phyloP scores from a whole-genome alignment of 1,284 basidiomycete genomes.

The Fistulinella cinereoalba region DNA sequence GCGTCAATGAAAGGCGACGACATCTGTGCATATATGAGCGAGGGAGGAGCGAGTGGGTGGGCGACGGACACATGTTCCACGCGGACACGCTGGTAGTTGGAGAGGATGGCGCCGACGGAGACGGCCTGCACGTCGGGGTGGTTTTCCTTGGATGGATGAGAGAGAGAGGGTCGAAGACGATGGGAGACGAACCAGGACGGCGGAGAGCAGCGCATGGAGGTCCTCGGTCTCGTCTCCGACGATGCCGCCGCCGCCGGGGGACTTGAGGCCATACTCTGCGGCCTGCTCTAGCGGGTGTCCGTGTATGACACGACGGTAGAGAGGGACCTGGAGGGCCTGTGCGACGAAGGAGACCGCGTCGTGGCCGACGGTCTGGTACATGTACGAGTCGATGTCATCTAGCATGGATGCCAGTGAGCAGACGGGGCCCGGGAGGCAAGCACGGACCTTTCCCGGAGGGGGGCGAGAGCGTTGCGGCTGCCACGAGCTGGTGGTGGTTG shows the following conservation, averaged over 20 bases:
- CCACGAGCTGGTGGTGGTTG: slow-evolving; percentile 87
- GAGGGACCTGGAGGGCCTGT: slow-evolving; percentile 80
- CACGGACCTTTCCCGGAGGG: slow-evolving; percentile 75
- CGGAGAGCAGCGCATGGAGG: slow-evolving; percentile 71
- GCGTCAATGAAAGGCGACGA: slow-evolving; percentile 74
- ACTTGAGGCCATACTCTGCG: slow-evolving; percentile 79
- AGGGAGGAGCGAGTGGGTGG: neutral
- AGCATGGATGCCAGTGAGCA: slow-evolving; percentile 17
- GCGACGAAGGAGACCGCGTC: slow-evolving; percentile 90
- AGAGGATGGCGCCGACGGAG: slow-evolving; percentile 94
- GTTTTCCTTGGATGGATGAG: slow-evolving; percentile 44
- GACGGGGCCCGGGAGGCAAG: slow-evolving; percentile 9
- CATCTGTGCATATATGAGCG: slow-evolving; percentile 50
- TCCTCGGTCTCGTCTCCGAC: slow-evolving; percentile 96
- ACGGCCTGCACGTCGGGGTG: slow-evolving; percentile 88
- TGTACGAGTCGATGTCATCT: slow-evolving; percentile 99
- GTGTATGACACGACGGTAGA: slow-evolving; percentile 78
- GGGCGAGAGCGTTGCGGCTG: slow-evolving; percentile 87
- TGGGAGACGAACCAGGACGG: slow-evolving; percentile 66
- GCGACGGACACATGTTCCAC: slow-evolving; percentile 90
- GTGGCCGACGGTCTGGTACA: slow-evolving; percentile 98
- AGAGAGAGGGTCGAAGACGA: neutral
- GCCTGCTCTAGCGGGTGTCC: slow-evolving; percentile 83
- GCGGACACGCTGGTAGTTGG: slow-evolving; percentile 94
- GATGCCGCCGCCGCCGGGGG: slow-evolving; percentile 48